These are phyloP conservation scores for Aspergillus floridensis DNA, from an alignment of 2,329 filamentous ascomycete genomes.

Conservation along the genomic window DNA sequence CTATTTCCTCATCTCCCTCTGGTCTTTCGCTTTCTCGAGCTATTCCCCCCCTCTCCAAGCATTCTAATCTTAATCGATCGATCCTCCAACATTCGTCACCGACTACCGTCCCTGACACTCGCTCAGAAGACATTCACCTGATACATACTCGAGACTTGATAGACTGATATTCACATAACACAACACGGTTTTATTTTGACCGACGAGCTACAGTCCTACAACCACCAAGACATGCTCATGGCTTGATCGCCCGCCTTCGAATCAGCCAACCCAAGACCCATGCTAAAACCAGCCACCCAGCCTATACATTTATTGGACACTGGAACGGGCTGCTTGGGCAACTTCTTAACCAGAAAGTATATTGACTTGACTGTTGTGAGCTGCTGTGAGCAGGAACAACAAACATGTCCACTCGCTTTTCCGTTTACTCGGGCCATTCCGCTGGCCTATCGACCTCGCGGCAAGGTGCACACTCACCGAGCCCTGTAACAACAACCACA, in stretches of 20 bases:
- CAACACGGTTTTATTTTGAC: background rate
- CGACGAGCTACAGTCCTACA: background rate
- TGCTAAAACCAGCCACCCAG: conserved; percentile 1
- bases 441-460: conserved; percentile 53
- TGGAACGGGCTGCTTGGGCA: conserved; percentile 2
- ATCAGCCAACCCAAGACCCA: conserved; percentile 1
- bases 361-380: background rate
- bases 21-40: conserved; percentile 4
- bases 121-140: conserved; percentile 9
- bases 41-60: conserved; percentile 9
- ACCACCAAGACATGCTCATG: background rate
- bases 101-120: conserved; percentile 14
- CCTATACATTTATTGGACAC: conserved; percentile 1
- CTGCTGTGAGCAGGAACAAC: conserved; percentile 1
- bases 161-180: background rate
- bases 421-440: conserved; percentile 61
- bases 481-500: conserved; percentile 88
- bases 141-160: background rate
- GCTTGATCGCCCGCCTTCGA: background rate
- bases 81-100: conserved; percentile 12
- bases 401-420: conserved; percentile 62
- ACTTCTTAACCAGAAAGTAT: background rate
- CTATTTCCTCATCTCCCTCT: background rate
- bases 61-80: conserved; percentile 12
- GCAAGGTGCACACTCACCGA: conserved; percentile 62